Evolutionary conservation across 1,284 basidiomycete genomes (phyloP).

Genomic region (Baeospora myosura): DNA sequence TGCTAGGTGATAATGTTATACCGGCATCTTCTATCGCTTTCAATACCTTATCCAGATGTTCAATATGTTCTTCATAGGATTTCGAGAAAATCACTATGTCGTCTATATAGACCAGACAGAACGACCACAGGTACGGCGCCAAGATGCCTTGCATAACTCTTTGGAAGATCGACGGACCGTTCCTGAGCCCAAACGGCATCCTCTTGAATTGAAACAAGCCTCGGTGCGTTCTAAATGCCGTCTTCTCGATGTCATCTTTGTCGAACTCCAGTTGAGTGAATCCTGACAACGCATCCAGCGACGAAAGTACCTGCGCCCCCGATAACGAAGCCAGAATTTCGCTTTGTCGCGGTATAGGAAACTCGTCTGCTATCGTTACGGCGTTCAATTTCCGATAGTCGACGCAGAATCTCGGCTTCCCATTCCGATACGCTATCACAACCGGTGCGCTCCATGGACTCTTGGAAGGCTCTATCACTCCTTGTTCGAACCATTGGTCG

Average conservation of each 20-base stretch:
- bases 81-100: too few relatives aligned
- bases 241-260: not conserved
- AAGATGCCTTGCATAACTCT: too few relatives aligned
- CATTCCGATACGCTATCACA: not conserved
- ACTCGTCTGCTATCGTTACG: not conserved
- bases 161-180: too few relatives aligned
- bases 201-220: not conserved
- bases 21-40: too few relatives aligned
- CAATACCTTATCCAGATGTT: too few relatives aligned
- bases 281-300: too few relatives aligned
- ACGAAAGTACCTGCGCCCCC: not conserved
- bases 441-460: not conserved
- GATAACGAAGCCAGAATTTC: not conserved
- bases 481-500: slow-evolving; percentile 15
- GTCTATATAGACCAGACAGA: too few relatives aligned
- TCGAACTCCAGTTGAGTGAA: not conserved
- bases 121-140: too few relatives aligned
- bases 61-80: too few relatives aligned
- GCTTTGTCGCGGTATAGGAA: not conserved
- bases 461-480: not conserved
- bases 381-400: too few relatives aligned
- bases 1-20: too few relatives aligned
- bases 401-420: not conserved
- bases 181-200: slow-evolving; percentile 1
- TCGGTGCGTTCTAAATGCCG: slow-evolving; percentile 1